Conservation (phyloP, 345 rosid genomes). For the Excoecaria cochinchinensis region DNA sequence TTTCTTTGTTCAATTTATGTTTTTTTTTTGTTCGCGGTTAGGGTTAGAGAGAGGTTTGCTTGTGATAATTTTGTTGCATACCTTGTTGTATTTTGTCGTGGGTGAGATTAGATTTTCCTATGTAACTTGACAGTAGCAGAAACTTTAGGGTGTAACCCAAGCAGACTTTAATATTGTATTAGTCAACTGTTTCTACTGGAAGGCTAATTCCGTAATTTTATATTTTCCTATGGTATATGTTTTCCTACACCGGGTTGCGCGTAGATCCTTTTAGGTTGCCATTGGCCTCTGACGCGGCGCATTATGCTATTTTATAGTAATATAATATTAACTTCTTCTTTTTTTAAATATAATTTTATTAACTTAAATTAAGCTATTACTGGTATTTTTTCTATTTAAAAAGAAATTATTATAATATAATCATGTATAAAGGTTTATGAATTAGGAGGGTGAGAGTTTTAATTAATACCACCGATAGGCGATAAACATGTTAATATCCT, state of each 20-base stretch:
- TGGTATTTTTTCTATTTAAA: too few species aligned
- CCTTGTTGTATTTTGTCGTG: constrained; percentile 13
- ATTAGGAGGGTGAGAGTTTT: too few species aligned
- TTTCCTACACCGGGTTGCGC: background rate
- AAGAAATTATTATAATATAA: background rate
- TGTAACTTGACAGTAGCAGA: constrained; percentile 32
- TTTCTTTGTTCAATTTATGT: too few species aligned
- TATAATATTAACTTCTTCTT: too few species aligned
- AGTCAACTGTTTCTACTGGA: constrained; percentile 18
- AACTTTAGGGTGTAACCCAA: constrained; percentile 23
- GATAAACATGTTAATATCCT: too few species aligned
- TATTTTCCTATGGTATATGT: background rate
- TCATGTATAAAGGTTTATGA: background rate
- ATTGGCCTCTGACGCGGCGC: constrained; percentile 9
- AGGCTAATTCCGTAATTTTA: constrained; percentile 32
- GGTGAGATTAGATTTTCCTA: constrained; percentile 28
- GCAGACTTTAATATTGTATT: constrained; percentile 23
- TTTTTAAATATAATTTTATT: too few species aligned
- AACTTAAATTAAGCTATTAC: too few species aligned
- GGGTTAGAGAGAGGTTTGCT: background rate
- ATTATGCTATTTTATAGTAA: background rate
- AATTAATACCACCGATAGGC: too few species aligned
- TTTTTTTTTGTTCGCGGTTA: background rate
- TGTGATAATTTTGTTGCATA: constrained; percentile 19
- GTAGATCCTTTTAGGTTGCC: constrained; percentile 1